These are phyloP conservation scores for Gaillardinia entomophila DNA, from an alignment of 805 yeast genomes.

Conservation along the genomic window DNA sequence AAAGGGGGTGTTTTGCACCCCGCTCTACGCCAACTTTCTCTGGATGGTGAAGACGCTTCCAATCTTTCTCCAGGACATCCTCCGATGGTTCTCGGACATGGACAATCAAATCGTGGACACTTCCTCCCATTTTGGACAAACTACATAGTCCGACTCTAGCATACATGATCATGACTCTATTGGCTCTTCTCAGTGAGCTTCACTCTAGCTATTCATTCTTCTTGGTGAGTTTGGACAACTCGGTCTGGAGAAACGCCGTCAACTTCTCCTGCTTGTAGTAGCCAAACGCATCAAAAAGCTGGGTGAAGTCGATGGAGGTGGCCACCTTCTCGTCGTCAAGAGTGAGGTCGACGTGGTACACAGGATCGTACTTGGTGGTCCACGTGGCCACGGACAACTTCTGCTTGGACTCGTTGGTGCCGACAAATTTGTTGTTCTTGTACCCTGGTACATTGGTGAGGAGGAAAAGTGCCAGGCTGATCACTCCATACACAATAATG, in stretches of 20 bases:
- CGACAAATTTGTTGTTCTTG: conserved; percentile 44
- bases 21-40: conserved; percentile 42
- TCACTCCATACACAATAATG: conserved; percentile 31
- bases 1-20: conserved; percentile 38
- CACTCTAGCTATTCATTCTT: conserved; percentile 1
- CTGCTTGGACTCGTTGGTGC: conserved; percentile 24
- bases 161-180: not conserved
- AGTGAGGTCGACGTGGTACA: conserved; percentile 32
- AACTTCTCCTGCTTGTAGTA: conserved; percentile 33
- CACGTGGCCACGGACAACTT: conserved; percentile 36
- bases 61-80: conserved; percentile 24
- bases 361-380: conserved; percentile 41
- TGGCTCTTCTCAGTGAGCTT: too few species aligned
- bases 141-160: not conserved
- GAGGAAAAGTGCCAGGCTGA: conserved; percentile 28
- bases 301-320: conserved; percentile 25
- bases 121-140: too few species aligned
- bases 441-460: conserved; percentile 26
- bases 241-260: conserved; percentile 15
- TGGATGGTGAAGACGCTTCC: conserved; percentile 42
- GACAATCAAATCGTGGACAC: conserved; percentile 33
- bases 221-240: conserved; percentile 12
- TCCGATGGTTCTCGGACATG: conserved; percentile 32
- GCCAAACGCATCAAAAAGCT: conserved; percentile 45
- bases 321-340: conserved; percentile 18